Conservation (phyloP, 2,329 filamentous ascomycete genomes). For the Rosellinia necatrix region DNA sequence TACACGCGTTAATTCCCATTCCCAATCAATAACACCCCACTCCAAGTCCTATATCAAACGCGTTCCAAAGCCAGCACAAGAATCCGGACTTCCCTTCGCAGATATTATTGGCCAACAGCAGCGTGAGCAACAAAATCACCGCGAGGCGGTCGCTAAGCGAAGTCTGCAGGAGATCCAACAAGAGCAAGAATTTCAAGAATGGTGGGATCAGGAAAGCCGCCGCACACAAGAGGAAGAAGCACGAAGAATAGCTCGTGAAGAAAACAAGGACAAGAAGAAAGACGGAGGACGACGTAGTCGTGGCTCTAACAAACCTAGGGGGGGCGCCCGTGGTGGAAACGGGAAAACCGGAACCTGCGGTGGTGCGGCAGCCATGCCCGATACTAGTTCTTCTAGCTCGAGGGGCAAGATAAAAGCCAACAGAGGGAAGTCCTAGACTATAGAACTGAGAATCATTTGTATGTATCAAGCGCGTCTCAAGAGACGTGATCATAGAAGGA, state of each 20-base stretch:
- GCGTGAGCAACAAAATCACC: constrained; percentile 79
- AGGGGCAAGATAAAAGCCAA: constrained; percentile 14
- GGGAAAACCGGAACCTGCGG: constrained; percentile 5
- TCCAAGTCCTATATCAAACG: constrained; percentile 64
- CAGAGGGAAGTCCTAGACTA: constrained; percentile 25
- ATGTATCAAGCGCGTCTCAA: constrained; percentile 8
- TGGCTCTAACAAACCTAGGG: constrained; percentile 15
- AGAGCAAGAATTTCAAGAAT: constrained; percentile 95
- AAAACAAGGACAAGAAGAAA: constrained; percentile 45
- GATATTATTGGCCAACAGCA: constrained; percentile 90
- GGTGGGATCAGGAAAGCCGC: constrained; percentile 88
- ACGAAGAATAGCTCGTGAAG: constrained; percentile 45
- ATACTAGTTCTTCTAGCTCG: constrained; percentile 15
- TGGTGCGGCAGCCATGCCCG: neutral
- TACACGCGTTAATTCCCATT: constrained; percentile 37
- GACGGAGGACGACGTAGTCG: constrained; percentile 23
- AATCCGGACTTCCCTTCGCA: constrained; percentile 74
- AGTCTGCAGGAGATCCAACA: constrained; percentile 94
- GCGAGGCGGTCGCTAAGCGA: constrained; percentile 83
- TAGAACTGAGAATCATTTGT: constrained; percentile 22
- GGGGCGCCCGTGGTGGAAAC: constrained; percentile 5
- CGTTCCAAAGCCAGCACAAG: constrained; percentile 64
- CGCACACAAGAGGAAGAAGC: constrained; percentile 69
- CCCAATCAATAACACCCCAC: constrained; percentile 57
- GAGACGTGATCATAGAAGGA: constrained; percentile 15